Conservation (phyloP, 2,329 filamentous ascomycete genomes). For the Colletotrichum euphorbiae region DNA sequence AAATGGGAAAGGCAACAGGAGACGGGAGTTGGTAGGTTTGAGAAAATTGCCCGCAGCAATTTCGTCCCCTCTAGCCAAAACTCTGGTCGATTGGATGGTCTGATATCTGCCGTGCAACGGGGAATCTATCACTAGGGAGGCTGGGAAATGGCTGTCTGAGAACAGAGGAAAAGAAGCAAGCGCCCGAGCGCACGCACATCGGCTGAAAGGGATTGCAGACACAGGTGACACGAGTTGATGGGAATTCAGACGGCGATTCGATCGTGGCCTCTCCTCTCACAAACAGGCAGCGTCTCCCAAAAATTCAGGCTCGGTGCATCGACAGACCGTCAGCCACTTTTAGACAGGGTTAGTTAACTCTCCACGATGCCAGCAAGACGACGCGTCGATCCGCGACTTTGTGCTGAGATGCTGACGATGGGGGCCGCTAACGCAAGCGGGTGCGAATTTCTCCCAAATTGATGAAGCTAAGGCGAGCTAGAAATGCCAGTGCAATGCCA, state of each 20-base stretch:
- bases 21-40: background rate
- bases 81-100: constrained; percentile 2
- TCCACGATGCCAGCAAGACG: constrained; percentile 10
- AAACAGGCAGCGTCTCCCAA: background rate
- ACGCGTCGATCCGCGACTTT: background rate
- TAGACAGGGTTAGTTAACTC: background rate
- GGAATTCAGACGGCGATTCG: constrained; percentile 21
- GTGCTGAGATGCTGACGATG: background rate
- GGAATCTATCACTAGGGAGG: constrained; percentile 23
- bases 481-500: constrained; percentile 22
- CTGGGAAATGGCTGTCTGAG: constrained; percentile 34
- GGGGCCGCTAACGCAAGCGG: constrained; percentile 3
- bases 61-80: background rate
- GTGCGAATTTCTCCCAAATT: constrained; percentile 13
- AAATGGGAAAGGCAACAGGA: too few species aligned
- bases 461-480: background rate
- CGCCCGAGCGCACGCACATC: constrained; percentile 21
- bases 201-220: background rate
- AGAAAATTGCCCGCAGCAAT: constrained; percentile 2
- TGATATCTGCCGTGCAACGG: constrained; percentile 27
- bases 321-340: background rate
- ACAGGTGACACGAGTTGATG: background rate
- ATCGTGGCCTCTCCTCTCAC: background rate
- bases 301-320: constrained; percentile 8
- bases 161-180: constrained; percentile 13